Base-by-base conservation (phyloP, 2,329 filamentous ascomycete species). In the Hypoxylon sp. region DNA sequence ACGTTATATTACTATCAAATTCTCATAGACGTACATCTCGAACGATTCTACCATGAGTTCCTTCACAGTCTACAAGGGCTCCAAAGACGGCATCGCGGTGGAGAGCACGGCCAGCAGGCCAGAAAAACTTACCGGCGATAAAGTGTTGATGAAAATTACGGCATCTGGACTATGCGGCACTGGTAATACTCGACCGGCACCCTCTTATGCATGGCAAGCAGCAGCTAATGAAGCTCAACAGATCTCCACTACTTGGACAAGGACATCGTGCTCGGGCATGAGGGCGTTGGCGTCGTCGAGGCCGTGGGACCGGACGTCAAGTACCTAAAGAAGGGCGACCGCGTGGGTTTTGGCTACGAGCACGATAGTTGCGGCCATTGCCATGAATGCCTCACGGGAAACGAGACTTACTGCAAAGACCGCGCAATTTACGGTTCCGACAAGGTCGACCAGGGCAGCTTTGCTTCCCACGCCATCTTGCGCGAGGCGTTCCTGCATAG, bases 121-220 rank as follows among this genome's bases (percentile, higher is more conserved):
- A 30, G 75, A 77, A 42, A 79, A 83, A n/a, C 76, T 87, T 49
- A 74, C 72, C 2, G 77, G 80, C 53, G 83, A 89, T 76, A 80
- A 90, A 62, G 88, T 91, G 48, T 81, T 89, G 24, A 76, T 92
- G 73, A 84, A 82, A 59, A 81, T 91, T 65, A 91, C 88, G 14
- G 87, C 88, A 64, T 90, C 88, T 2, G 89, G 90, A 36, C 80
- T 91, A 48, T 92, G 90, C 75, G 87, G 86, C 45, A 91, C 89
- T 61, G 73, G 71, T 74, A 52, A 56, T 50, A 4, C 9, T 18
- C 4, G 16, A 24, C 24, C 7, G 18, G 20, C n/a, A 26, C 14
- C 16, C 2, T 18, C 3, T 8, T 14, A 5, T 16, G 9, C 36
- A 53, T 6, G 9, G 8, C 33, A n/a, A 45, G 7, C 12, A 5